Evolutionary conservation across 495 filamentous ascomycete genomes (phyloP), one percentile per base, ranked within the genome.

Genomic region (Neurospora discreta): DNA sequence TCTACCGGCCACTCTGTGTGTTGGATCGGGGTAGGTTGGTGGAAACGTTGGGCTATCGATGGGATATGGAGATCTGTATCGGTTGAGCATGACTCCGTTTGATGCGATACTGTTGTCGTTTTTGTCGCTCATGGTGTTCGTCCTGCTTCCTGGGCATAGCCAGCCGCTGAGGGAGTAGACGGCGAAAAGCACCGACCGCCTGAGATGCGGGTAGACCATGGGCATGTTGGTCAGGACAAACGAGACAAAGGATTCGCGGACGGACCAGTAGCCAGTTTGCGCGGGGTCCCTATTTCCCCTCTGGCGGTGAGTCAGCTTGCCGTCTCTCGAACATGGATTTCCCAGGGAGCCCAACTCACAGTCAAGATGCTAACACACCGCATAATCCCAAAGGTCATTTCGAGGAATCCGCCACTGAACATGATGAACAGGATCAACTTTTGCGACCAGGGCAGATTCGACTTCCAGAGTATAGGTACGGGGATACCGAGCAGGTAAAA

Each of bases 241-340:
- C 3, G 86, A 87, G 68, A 90, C 86, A 73, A 90, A 90, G 42
- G 87, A 88, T 73, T 90, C 88, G 68, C 88, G 87, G 73, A 86
- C 85, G 68, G 88, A 87, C 88, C 88, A 90, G 80, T 82, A 84
- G 44, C 87, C 87, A 9, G 86, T 86, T 81, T 88, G 83, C 16
- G 77, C 74, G 42, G 82, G 76, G 69, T 85, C 85, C 70, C 81
- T 81, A 75, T 87, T 83, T 30, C 82, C 81, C 11, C 74, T 68
- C 78, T 80, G 10, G 41, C 26, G 38, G 30, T 3, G 3, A 13
- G 68, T 46, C 20, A 73, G 71, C 36, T 18, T 15, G 41, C 13
- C 41, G 23, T 18, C 39, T 46, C 3, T 40, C 33, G 41, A 41
- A 41, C 15, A 41, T 41, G 40, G 40, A 41, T 41, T 41, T 5